Evolutionary conservation across 1,139 yeast genomes (phyloP), one percentile per base, ranked within the genome.

Genomic region (Blastobotrys illinoisensis): DNA sequence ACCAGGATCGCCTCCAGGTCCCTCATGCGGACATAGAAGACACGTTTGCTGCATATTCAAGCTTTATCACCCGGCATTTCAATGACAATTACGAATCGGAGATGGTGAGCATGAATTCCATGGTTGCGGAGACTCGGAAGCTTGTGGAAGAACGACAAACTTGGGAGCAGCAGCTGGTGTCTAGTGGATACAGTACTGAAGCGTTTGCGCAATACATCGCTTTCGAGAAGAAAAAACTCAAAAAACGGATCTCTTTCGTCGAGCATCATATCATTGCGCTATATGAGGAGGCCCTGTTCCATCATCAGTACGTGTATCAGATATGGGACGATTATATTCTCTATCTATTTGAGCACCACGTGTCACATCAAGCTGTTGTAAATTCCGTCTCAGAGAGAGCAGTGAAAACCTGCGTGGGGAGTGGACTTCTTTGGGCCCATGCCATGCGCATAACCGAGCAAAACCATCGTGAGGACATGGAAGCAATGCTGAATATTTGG

Each of bases 11-110:
- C 26, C 66, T 82, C 3, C 58, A 67, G 9, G 62, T 67, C 44
- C 84, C 85, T 0, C 85, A 79, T 62, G 58, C 61, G 1, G 60
- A 66, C 5, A 56, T 82, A 4, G 75, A 74, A 1, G 73, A 74
- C 0, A 76, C 82, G 0, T 80, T 74, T 58, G 64, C 72, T 14
- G 71, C 70, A 7, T 74, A 71, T 49, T 81, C 85, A 0, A 54
- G 72, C 0, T 78, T 79, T 54, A 71, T 81, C 1, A 72, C 82
- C 1, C 3, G 52, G 13, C 53, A 56, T 18, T 55, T 50, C 32
- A 61, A 64, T 44, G 59, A 61, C 1, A 60, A 71, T 6, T 82
- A 82, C 62, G 79, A 74, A 14, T 54, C 58, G 6, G 69, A 68
- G 44, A 74, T 81, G 77, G 54, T 61, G 1, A 56, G 60, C 1